Evolutionary conservation across 192 early-diverging fungal genomes (phyloP).

Genomic region (Linnemannia exigua): DNA sequence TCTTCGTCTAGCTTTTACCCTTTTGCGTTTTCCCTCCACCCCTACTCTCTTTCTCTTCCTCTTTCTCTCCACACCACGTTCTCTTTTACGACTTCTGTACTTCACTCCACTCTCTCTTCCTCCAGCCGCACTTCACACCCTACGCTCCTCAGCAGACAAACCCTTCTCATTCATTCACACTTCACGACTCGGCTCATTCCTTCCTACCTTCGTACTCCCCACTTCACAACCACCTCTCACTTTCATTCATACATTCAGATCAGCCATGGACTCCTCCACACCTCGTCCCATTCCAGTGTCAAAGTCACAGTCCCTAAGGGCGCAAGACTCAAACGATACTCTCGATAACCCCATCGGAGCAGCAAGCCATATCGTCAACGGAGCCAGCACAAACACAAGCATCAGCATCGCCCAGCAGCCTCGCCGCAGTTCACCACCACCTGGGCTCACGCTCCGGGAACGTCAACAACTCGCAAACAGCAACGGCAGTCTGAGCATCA

Average conservation of each 20-base stretch:
- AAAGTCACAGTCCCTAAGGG: not conserved
- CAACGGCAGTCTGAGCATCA: conserved; percentile 29
- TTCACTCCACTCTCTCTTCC: no score
- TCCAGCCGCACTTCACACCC: no score
- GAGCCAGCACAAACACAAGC: not conserved
- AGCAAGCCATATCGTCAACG: not conserved
- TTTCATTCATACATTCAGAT: no score
- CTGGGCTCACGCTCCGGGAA: conserved; percentile 16
- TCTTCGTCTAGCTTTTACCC: no score
- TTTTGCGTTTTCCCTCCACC: no score
- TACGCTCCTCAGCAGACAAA: no score
- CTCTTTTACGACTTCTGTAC: no score
- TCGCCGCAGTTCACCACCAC: not conserved
- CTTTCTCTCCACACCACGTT: no score
- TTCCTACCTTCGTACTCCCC: no score
- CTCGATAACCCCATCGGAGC: not conserved
- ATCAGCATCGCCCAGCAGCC: not conserved
- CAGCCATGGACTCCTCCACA: conserved; percentile 15
- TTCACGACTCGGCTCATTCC: not conserved
- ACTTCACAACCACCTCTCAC: not conserved
- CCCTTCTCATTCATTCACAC: no score
- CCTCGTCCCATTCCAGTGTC: conserved; percentile 15
- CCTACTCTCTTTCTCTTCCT: no score
- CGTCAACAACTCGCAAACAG: conserved; percentile 22
- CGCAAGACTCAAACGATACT: not conserved